Evolutionary conservation across 768 basidiomycete species (phyloP), one percentile per base, ranked within the genome.

Genomic region (Tylopilus rubrobrunneus): DNA sequence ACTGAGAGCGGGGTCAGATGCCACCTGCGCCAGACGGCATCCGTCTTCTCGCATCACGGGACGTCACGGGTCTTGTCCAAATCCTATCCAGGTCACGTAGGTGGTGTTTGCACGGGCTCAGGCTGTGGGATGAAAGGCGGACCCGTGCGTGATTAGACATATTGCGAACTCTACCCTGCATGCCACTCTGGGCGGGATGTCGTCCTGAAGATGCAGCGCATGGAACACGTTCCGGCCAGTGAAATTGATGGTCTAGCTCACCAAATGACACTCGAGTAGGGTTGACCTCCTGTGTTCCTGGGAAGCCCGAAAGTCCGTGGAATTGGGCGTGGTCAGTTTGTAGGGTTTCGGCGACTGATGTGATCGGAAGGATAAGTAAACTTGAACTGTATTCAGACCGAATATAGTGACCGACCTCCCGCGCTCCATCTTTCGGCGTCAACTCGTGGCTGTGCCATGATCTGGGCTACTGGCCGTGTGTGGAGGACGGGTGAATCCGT

Each of bases 11-110:
- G 14, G 34, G 46, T 64, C 55, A 69, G 37, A 69, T 70, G 44
- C 56, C 68, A 36, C 70, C 68, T 27, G 71, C 66, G 39, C 64
- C 70, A 29, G 68, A 72, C 23, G 68, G 59, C 1, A 68, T 71
- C 47, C 70, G 68, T 43, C 56, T 64, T 49, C 68, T 68, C 25
- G 59, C 45, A 48, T 68, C 67, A 59, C 57, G 55, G 42, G 66
- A 52, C n/a, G 59, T 48, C 25, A 54, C 50, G 3, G 68, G 64
- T 48, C 60, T 56, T 5, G 56, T 62, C 61, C 57, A 52, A 51
- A 68, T 53, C 40, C 58, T 62, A 27, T 68, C 62, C 37, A 53
- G 45, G 31, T 68, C 62, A 31, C 57, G 56, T 29, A 60, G 45
- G 25, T 56, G 58, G 31, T 40, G 53, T 42, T 58, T 61, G 36